phyloP scores from a whole-genome alignment of 805 yeast genomes.

The Candida vartiovaarae region DNA sequence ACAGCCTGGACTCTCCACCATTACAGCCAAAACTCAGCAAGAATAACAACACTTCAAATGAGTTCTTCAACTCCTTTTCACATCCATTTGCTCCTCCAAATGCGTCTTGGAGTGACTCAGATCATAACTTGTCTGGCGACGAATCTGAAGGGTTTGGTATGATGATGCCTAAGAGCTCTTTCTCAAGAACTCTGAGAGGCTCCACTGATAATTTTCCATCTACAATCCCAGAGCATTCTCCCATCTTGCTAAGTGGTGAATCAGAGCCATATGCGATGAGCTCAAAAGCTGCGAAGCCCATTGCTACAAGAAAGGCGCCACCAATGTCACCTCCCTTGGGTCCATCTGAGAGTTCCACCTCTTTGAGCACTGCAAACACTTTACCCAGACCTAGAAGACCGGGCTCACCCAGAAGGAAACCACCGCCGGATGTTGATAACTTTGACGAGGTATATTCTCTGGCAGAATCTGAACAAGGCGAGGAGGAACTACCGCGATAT shows the following conservation, averaged over 20 bases:
- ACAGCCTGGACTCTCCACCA: constrained; percentile 16
- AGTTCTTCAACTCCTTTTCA: constrained; percentile 2
- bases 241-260: neutral
- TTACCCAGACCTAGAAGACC: constrained; percentile 3
- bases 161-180: too few relatives aligned
- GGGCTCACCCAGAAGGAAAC: constrained; percentile 20
- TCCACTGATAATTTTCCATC: constrained; percentile 1
- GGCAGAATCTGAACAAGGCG: constrained; percentile 1
- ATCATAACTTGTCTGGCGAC: constrained; percentile 5
- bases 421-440: constrained; percentile 13
- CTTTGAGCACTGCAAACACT: too few relatives aligned
- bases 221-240: constrained; percentile 2
- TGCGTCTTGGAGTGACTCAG: constrained; percentile 3
- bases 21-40: constrained; percentile 10
- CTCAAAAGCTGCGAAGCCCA: neutral
- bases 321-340: constrained; percentile 14
- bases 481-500: constrained; percentile 19
- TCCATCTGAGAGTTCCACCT: neutral
- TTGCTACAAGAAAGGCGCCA: constrained; percentile 19
- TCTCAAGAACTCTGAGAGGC: neutral
- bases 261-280: neutral
- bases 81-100: constrained; percentile 2
- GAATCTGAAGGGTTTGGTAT: constrained; percentile 2
- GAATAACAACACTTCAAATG: constrained; percentile 1
- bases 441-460: constrained; percentile 1